Evolutionary conservation across 768 basidiomycete genomes (phyloP).

Genomic region (Trametes sanguinea): DNA sequence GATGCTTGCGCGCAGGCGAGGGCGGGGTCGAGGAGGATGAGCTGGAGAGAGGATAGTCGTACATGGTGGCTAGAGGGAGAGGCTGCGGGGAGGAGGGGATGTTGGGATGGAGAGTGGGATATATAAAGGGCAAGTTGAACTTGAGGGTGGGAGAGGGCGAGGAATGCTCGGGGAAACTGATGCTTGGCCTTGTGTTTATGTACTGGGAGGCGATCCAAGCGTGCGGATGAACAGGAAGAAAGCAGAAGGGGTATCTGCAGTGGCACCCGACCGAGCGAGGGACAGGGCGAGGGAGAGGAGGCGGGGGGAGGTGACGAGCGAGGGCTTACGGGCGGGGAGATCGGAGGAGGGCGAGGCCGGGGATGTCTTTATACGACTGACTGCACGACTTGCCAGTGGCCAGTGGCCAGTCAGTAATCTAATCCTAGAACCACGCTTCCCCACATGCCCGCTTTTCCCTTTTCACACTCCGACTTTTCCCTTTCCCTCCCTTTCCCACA

Average conservation of each 20-base stretch:
- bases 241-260: neutral
- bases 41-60: constrained; percentile 24
- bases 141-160: constrained; percentile 9
- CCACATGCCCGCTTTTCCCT: too few species aligned
- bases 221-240: neutral
- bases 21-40: constrained; percentile 19
- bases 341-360: too few species aligned
- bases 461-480: too few species aligned
- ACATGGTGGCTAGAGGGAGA: constrained; percentile 22
- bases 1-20: constrained; percentile 18
- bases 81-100: constrained; percentile 5
- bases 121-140: constrained; percentile 16
- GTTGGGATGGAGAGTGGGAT: neutral
- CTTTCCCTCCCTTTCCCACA: too few species aligned
- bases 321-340: too few species aligned
- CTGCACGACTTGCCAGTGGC: too few species aligned
- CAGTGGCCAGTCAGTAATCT: too few species aligned
- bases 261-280: too few species aligned
- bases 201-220: constrained; percentile 6
- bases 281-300: too few species aligned
- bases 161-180: constrained; percentile 18
- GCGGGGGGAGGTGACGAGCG: too few species aligned
- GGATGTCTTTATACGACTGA: too few species aligned
- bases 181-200: constrained; percentile 10
- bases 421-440: too few species aligned